phyloP scores from a whole-genome alignment of 2,329 filamentous ascomycete genomes.

The Cucurbitaria berberidis region DNA sequence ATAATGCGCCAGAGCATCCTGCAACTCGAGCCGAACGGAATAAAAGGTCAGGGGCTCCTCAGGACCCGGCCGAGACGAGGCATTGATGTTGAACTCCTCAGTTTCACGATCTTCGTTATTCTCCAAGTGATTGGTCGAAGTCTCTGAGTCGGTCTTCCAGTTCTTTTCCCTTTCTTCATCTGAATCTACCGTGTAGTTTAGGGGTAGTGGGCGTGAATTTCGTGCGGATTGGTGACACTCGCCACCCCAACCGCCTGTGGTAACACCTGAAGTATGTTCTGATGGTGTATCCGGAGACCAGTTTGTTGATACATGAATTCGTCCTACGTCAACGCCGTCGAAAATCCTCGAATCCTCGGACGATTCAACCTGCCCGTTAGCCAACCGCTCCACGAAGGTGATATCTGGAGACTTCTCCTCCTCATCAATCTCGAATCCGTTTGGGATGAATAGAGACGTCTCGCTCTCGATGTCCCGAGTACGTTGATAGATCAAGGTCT shows the following conservation, averaged over 20 bases:
- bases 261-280: too few relatives aligned
- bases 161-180: too few relatives aligned
- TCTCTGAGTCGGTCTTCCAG: neutral
- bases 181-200: too few relatives aligned
- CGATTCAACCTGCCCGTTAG: neutral
- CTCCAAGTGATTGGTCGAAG: neutral
- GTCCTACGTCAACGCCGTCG: neutral
- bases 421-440: neutral
- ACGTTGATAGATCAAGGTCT: neutral
- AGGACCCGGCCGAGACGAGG: neutral
- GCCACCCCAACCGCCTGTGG: too few relatives aligned
- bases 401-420: neutral
- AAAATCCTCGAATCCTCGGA: neutral
- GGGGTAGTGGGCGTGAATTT: too few relatives aligned
- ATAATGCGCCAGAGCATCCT: neutral
- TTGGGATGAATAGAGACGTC: neutral
- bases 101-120: neutral
- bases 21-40: neutral
- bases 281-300: too few relatives aligned
- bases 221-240: too few relatives aligned
- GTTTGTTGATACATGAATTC: too few relatives aligned
- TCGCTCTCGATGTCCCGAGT: neutral
- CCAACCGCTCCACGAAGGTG: neutral
- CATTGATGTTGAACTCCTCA: neutral
- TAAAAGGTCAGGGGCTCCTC: neutral